Percentiles rank a stretch among this genome's conserved stretches.
These are phyloP conservation scores for Pachysolen tannophilus DNA, from an alignment of 805 yeast genomes.

Conservation along the genomic window DNA sequence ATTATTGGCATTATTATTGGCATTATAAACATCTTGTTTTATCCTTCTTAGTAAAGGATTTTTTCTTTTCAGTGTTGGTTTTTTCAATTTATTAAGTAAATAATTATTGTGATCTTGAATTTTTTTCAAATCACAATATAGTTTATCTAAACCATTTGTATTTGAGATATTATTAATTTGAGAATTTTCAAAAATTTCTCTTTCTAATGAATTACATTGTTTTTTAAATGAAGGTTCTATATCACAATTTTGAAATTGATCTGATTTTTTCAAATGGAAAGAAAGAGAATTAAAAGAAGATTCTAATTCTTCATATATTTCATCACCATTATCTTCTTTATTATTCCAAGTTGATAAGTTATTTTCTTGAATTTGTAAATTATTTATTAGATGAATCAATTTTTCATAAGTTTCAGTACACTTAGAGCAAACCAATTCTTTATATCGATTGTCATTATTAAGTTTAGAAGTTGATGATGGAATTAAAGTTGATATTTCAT, in stretches of 20 bases:
- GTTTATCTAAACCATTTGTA: constrained; percentile 1
- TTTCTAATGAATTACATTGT: constrained; percentile 4
- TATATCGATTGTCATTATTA: constrained; percentile 1
- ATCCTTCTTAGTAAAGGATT: constrained; percentile 6
- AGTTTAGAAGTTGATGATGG: background rate
- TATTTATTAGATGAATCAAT: constrained; percentile 5
- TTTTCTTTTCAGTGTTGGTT: background rate
- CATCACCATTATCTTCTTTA: background rate
- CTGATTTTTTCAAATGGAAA: constrained; percentile 3
- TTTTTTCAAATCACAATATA: constrained; percentile 5
- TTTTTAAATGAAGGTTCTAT: constrained; percentile 2
- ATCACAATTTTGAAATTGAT: background rate
- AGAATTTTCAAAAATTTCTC: background rate
- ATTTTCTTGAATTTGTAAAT: background rate
- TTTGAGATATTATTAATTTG: background rate
- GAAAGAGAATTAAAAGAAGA: background rate
- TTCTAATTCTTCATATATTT: background rate
- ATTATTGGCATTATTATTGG: no score
- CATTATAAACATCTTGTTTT: no score
- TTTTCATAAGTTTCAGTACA: constrained; percentile 9
- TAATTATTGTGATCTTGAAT: constrained; percentile 7
- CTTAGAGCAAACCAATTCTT: constrained; percentile 7
- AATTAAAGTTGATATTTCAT: background rate
- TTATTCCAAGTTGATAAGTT: constrained; percentile 1
- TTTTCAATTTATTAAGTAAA: background rate